phyloP scores from a whole-genome alignment of 148 eudicot genomes.

The Persicaria tinctoria region DNA sequence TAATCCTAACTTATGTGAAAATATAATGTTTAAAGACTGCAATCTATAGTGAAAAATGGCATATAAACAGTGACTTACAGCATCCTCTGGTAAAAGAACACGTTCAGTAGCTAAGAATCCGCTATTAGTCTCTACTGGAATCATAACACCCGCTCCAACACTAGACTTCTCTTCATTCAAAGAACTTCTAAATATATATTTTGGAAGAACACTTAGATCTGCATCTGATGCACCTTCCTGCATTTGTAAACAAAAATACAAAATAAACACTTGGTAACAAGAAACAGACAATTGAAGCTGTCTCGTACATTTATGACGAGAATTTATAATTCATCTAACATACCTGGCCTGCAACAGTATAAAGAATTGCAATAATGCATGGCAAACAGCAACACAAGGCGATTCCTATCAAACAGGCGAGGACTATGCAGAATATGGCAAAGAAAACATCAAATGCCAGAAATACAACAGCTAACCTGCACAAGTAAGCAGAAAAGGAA shows the following conservation, averaged over 20 bases:
- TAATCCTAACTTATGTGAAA: neutral
- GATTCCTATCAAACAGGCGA: conserved; percentile 91
- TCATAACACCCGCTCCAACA: conserved; percentile 77
- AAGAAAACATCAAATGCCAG: conserved; percentile 97
- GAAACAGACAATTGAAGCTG: neutral
- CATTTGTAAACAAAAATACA: conserved; percentile 9
- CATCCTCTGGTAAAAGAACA: conserved; percentile 78
- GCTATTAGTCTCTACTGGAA: conserved; percentile 61
- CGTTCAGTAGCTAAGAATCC: conserved; percentile 64
- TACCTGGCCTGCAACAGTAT: conserved; percentile 95
- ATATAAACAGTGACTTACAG: conserved; percentile 46
- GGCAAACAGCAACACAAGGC: conserved; percentile 99
- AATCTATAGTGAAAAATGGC: neutral
- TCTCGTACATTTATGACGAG: neutral
- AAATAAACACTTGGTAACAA: neutral
- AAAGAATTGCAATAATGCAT: conserved; percentile 93
- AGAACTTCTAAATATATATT: conserved; percentile 52
- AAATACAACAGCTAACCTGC: conserved; percentile 92
- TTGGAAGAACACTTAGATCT: conserved; percentile 70
- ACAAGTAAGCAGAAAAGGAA: conserved; percentile 11
- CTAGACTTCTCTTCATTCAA: conserved; percentile 39
- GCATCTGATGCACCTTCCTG: conserved; percentile 99
- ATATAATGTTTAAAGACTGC: neutral
- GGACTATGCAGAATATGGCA: conserved; percentile 83
- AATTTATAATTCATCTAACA: neutral